A percentile compares a stretch with the other conserved stretches of the same genome.
phyloP scores from a whole-genome alignment of 371 early-diverging fungal genomes.

The Batkoa obscura region DNA sequence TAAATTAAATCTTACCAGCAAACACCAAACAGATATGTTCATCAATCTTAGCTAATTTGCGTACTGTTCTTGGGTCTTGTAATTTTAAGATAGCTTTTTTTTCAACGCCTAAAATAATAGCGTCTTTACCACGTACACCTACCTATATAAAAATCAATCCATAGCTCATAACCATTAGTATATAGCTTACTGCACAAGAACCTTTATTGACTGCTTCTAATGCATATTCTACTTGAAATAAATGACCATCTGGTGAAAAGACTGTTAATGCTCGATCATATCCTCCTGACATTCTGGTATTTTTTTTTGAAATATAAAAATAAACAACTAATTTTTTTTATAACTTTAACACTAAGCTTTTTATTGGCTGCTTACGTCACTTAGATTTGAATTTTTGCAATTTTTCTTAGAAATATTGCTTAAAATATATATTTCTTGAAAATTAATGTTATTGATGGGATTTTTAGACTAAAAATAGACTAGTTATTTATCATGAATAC shows the following conservation, averaged over 20 bases:
- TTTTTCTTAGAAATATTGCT: too few species aligned
- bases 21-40: constrained; percentile 92
- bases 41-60: constrained; percentile 92
- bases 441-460: too few species aligned
- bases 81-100: constrained; percentile 91
- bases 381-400: too few species aligned
- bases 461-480: too few species aligned
- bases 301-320: too few species aligned
- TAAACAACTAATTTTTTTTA: too few species aligned
- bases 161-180: background rate
- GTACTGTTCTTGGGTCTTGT: constrained; percentile 91
- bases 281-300: constrained; percentile 12
- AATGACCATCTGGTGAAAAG: constrained; percentile 99
- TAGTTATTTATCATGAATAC: too few species aligned
- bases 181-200: constrained; percentile 75
- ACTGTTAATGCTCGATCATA: constrained; percentile 93
- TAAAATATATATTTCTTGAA: too few species aligned
- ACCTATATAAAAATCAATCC: constrained; percentile 36
- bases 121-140: constrained; percentile 83
- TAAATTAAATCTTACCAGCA: constrained; percentile 47
- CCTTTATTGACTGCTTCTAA: constrained; percentile 98
- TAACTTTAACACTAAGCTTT: too few species aligned
- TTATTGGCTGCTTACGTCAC: too few species aligned
- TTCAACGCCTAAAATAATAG: constrained; percentile 92
- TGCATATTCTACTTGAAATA: constrained; percentile 99